Conservation (phyloP, 2,329 filamentous ascomycete genomes). For the Aureobasidium sp. region DNA sequence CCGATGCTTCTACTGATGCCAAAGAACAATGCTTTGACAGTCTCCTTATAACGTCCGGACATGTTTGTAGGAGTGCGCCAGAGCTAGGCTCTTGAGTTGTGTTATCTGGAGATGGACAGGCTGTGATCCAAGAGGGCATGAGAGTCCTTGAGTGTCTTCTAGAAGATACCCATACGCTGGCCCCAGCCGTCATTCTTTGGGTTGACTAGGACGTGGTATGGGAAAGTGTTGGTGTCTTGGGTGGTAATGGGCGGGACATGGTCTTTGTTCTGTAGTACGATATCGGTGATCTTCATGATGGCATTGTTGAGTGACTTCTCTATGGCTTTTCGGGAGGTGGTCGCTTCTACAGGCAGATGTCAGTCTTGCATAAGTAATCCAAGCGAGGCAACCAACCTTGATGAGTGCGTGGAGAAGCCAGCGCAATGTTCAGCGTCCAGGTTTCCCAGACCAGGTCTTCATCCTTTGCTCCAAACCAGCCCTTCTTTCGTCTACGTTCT, state of each 20-base stretch:
- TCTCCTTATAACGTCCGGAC: too few relatives aligned
- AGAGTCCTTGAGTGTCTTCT: neutral
- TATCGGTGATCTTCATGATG: constrained; percentile 80
- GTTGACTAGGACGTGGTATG: constrained; percentile 75
- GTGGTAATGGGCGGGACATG: constrained; percentile 97
- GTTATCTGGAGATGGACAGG: neutral
- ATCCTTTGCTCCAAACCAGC: constrained; percentile 66
- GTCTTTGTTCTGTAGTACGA: constrained; percentile 81
- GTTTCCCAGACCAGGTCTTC: constrained; percentile 96
- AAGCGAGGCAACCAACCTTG: constrained; percentile 53
- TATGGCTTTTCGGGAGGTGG: constrained; percentile 84
- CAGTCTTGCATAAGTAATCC: neutral
- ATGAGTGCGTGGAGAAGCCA: constrained; percentile 81
- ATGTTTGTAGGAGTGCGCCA: too few relatives aligned
- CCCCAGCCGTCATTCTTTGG: constrained; percentile 62
- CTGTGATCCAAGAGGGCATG: neutral
- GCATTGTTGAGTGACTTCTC: constrained; percentile 80
- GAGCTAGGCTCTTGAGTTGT: too few relatives aligned
- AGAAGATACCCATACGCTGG: constrained; percentile 69
- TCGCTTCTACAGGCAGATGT: constrained; percentile 52
- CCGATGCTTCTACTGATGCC: too few relatives aligned
- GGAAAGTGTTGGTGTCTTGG: constrained; percentile 85
- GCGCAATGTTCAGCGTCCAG: constrained; percentile 90
- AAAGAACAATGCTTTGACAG: too few relatives aligned
- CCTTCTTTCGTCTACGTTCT: constrained; percentile 57